Base-by-base conservation (phyloP, 164 flowering plant genomes). In the Amborella trichopoda region DNA sequence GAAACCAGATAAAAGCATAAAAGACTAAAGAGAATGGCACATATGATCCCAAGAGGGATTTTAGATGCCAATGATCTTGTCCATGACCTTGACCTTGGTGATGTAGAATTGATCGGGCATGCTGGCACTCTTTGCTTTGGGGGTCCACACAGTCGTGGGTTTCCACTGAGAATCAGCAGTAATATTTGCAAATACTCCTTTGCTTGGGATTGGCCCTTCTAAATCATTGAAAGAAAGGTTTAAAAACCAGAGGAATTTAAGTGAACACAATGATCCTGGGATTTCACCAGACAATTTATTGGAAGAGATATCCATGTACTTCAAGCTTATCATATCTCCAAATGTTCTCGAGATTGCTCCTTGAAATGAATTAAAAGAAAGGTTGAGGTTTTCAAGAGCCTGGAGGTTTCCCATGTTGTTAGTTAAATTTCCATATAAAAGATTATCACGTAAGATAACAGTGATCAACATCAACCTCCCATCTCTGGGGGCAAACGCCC, bases 181-280 rank as follows among this genome's bases (percentile, higher is more conserved):
- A 3, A 11, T 6, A 23, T 52, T 52, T 20, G 2, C 17, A 18
- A 52, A 52, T 17, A 30, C 16, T 12, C 55, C 55, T 11, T 22
- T 39, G 6, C 0, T 40, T 26, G 54, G 54, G 8, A 50, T 24
- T 39, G 39, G 36, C 12, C 54, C 54, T 27, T 50, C 28, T 2
- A 50, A 23, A 11, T 37, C 12, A 13, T 49, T 49, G 53, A 21
- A 49, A 23, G 53, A 49, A 9, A 49, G 26, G 22, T 49, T 37
- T 20, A 49, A 21, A 23, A 16, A 34, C 12, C 16, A 1, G 23
- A 48, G 19, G 20, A 12, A 23, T 6, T 20, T 1, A 2, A 49
- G 38, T 5, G 34, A 13, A 18, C 18, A 28, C 24, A 49, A 14
- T 9, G 12, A 36, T 23, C 37, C 25, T 10, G 53, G 53, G n/a